Evolutionary conservation across 2,329 filamentous ascomycete genomes (phyloP), one percentile per base, ranked within the genome.

Genomic region (Geoglossum cookeanum): DNA sequence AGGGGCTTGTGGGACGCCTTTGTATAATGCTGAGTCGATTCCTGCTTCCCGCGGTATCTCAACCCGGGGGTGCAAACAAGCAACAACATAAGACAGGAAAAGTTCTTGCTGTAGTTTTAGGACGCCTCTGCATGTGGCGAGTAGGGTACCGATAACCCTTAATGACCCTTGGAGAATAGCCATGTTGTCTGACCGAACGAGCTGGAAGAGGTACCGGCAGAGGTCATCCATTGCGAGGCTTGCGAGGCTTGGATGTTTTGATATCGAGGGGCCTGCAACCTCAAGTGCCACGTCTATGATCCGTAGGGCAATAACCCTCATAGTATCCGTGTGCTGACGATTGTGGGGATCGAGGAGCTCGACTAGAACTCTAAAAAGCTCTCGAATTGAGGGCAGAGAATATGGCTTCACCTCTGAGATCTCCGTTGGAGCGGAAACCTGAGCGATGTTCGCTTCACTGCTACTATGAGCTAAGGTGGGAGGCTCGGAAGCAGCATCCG

Each of bases 261-360:
- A 87, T 66, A 98, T 96, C 6, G 90, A 94, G 3, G 92, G 91
- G 0, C 92, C 92, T 1, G 92, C 89, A 58, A 98, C 91, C 70
- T 98, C 92, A 27, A 98, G 78, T 1, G 92, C 92, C 49, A 98
- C 92, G 68, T 98, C 92, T 57, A 98, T 92, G 61, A 98, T 97
- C 48, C 92, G 82, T 62, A 98, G 73, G 17, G 92, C 92, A 90
- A 98, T 98, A 45, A 98, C 88, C 63, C 91, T 81, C 84, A 97
- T 92, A 0, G 87, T 84, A 66, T 98, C 92, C 2, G 89, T 94
- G 68, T 96, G 87, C 63, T 91, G 87, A 56, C 81, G 83, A 69
- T 97, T 91, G 65, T 95, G 87, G 1, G 94, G 92, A 66, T 98
- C 89, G 30, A 98, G 72, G 15, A 98, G 82, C 68, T 94, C 91